These are phyloP conservation scores for Spinellus fusiger DNA, from an alignment of 192 early-diverging fungal genomes.

Conservation along the genomic window DNA sequence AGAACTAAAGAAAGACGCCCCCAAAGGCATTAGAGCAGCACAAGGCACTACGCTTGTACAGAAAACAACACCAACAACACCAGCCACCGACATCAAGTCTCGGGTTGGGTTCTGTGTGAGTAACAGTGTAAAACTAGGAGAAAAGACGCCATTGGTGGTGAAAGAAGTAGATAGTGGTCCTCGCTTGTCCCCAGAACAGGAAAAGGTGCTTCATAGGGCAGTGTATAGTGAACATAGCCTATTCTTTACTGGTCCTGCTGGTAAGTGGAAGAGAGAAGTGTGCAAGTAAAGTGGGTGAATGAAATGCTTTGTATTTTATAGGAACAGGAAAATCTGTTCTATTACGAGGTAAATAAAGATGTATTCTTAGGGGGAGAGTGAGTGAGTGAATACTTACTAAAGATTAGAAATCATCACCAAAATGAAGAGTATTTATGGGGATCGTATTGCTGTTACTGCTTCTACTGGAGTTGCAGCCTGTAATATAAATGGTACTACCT, in stretches of 20 bases:
- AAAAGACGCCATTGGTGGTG: background rate
- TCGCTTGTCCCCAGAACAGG: constrained; percentile 44
- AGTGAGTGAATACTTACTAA: background rate
- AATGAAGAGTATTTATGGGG: constrained; percentile 18
- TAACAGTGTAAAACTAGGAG: background rate
- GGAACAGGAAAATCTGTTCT: constrained; percentile 50
- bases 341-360: constrained; percentile 21
- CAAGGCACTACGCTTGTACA: background rate
- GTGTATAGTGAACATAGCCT: constrained; percentile 48
- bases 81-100: background rate
- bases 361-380: background rate
- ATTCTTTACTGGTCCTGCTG: constrained; percentile 72
- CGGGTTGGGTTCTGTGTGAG: too few relatives aligned
- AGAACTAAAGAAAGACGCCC: background rate
- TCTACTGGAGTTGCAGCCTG: constrained; percentile 75
- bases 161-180: background rate
- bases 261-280: background rate
- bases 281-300: background rate
- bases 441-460: constrained; percentile 52
- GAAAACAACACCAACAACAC: background rate
- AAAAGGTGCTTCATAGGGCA: constrained; percentile 48
- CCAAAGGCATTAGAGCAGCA: background rate
- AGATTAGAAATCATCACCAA: constrained; percentile 28
- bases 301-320: background rate
- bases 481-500: constrained; percentile 63